phyloP scores from a whole-genome alignment of 1,284 basidiomycete genomes.

The Sporisorium reilianum region DNA sequence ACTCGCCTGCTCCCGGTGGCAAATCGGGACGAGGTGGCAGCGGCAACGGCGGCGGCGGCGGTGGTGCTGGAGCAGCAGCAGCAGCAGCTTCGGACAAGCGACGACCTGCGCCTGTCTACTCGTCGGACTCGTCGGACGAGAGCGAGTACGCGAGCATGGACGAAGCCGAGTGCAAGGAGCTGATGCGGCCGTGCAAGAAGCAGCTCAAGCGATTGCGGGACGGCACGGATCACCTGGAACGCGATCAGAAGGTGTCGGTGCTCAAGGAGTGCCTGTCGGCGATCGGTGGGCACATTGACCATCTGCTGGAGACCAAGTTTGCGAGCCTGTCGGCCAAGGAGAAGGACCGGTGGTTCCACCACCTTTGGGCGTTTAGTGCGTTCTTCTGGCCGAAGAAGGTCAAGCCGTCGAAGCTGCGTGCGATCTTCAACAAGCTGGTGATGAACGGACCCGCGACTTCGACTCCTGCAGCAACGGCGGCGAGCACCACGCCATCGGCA shows the following conservation, averaged over 20 bases:
- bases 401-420: slow-evolving; percentile 59
- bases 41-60: slow-evolving; percentile 5
- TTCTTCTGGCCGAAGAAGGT: slow-evolving; percentile 95
- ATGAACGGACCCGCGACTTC: slow-evolving; percentile 42
- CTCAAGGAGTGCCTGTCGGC: slow-evolving; percentile 94
- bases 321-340: slow-evolving; percentile 79
- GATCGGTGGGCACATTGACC: slow-evolving; percentile 92
- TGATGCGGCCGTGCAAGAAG: slow-evolving; percentile 94
- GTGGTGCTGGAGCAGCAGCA: background rate
- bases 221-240: slow-evolving; percentile 88
- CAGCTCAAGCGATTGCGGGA: slow-evolving; percentile 93
- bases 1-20: slow-evolving; percentile 50
- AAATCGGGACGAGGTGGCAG: slow-evolving; percentile 26
- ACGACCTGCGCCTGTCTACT: slow-evolving; percentile 49
- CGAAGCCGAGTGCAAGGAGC: slow-evolving; percentile 92
- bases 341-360: slow-evolving; percentile 86
- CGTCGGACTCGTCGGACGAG: slow-evolving; percentile 58
- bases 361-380: slow-evolving; percentile 87
- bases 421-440: slow-evolving; percentile 62
- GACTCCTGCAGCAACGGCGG: slow-evolving; percentile 15
- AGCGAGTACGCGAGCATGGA: slow-evolving; percentile 81
- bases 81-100: slow-evolving; percentile 35
- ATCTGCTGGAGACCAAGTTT: slow-evolving; percentile 80
- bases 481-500: slow-evolving; percentile 6
- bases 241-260: slow-evolving; percentile 94